Conservation (phyloP, 179 eudicot genomes). For the Nepenthes alata region DNA sequence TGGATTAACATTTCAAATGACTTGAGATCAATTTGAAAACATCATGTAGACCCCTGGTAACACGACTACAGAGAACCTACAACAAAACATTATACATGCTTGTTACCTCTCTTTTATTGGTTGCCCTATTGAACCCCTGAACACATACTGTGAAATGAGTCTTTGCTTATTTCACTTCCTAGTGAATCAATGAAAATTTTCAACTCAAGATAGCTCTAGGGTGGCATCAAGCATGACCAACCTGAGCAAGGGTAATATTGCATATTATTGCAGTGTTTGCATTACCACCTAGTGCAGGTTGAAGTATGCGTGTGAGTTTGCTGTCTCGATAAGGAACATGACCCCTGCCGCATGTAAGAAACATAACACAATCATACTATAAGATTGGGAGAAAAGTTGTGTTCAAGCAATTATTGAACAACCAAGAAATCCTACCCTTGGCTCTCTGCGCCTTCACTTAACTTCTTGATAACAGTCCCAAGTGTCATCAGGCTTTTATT, state of each 20-base stretch:
- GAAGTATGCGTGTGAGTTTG: constrained; percentile 90
- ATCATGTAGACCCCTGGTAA: too few relatives aligned
- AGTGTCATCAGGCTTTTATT: constrained; percentile 95
- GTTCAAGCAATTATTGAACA: neutral
- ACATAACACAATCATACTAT: too few relatives aligned
- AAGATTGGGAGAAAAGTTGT: neutral
- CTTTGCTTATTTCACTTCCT: neutral
- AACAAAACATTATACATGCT: too few relatives aligned
- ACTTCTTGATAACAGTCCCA: constrained; percentile 90
- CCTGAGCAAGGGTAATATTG: constrained; percentile 96
- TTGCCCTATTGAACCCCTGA: too few relatives aligned
- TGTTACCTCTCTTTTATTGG: too few relatives aligned
- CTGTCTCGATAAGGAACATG: constrained; percentile 99
- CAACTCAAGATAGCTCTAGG: neutral
- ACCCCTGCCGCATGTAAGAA: constrained; percentile 37
- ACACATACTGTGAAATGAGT: too few relatives aligned
- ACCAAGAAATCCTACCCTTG: constrained; percentile 58
- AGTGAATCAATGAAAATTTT: neutral
- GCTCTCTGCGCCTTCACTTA: constrained; percentile 98
- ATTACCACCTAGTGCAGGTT: constrained; percentile 97
- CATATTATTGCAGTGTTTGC: constrained; percentile 95
- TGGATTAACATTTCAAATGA: too few relatives aligned
- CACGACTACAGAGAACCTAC: too few relatives aligned
- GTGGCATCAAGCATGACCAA: constrained; percentile 10
- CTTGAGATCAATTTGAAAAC: too few relatives aligned